A percentile compares a stretch with the other conserved stretches of the same genome.
Evolutionary conservation across 331 rosid genomes (phyloP).

Genomic region (Quercus phellos): DNA sequence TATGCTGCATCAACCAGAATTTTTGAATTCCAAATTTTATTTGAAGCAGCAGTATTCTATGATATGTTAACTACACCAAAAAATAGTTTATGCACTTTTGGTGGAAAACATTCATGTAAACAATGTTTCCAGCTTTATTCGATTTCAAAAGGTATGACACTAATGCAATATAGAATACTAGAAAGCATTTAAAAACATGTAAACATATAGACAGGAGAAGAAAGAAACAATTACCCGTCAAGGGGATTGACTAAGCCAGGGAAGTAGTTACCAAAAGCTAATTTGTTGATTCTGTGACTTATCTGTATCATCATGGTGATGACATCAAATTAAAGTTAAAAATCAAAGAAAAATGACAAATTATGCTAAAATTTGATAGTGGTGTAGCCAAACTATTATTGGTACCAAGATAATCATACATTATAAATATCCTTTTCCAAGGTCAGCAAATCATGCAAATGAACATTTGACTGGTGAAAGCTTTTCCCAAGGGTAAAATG

Average conservation of each 20-base stretch:
- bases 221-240: slow-evolving; percentile 67
- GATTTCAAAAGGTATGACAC: slow-evolving; percentile 3
- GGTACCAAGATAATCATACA: slow-evolving; percentile 41
- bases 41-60: not conserved
- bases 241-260: slow-evolving; percentile 88
- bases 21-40: not conserved
- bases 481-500: slow-evolving; percentile 82
- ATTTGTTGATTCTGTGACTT: slow-evolving; percentile 72
- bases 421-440: slow-evolving; percentile 49
- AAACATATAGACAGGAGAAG: not conserved
- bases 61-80: not conserved
- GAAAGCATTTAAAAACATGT: not conserved
- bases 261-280: slow-evolving; percentile 71
- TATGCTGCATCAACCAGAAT: not conserved
- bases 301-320: slow-evolving; percentile 47
- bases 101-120: not conserved
- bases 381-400: not conserved
- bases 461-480: slow-evolving; percentile 65
- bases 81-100: not conserved
- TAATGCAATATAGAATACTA: not conserved
- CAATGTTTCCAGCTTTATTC: not conserved
- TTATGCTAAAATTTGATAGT: not conserved
- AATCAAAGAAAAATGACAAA: slow-evolving; percentile 11
- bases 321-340: not conserved
- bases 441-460: slow-evolving; percentile 48